Percentiles rank a stretch among this genome's conserved stretches.
Evolutionary conservation across 1,284 basidiomycete species (phyloP).

Genomic region (Thecaphora frezii): DNA sequence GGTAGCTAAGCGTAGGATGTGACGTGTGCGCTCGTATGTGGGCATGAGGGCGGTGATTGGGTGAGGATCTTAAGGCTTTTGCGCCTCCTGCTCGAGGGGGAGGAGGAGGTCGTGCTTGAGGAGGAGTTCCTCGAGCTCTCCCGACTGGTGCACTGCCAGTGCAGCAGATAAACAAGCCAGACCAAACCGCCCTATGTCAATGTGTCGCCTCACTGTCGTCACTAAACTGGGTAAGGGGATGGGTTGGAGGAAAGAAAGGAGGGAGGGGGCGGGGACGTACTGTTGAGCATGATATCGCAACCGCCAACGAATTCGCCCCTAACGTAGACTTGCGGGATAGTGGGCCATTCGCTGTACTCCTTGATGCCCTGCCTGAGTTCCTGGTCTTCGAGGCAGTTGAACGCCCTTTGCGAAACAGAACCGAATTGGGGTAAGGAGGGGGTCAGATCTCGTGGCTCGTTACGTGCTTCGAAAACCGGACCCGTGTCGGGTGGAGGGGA

Average conservation of each 20-base stretch:
- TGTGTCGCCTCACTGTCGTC: no score
- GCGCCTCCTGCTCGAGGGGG: conserved; percentile 19
- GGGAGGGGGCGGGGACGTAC: conserved; percentile 65
- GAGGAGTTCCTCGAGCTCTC: conserved; percentile 84
- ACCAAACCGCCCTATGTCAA: no score
- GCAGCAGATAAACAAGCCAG: not conserved
- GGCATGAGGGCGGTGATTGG: no score
- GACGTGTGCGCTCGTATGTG: no score
- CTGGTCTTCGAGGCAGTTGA: conserved; percentile 83
- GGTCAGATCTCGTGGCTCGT: no score
- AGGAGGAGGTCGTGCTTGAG: conserved; percentile 51
- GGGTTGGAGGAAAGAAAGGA: no score
- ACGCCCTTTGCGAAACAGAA: conserved; percentile 62
- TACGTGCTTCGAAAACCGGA: no score
- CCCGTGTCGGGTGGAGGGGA: no score
- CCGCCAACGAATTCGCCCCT: conserved; percentile 94
- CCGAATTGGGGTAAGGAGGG: no score
- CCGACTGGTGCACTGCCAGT: conserved; percentile 80
- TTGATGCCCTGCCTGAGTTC: conserved; percentile 85
- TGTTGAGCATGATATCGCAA: conserved; percentile 88
- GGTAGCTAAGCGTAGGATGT: no score
- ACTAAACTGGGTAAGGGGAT: not conserved
- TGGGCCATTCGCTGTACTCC: conserved; percentile 95
- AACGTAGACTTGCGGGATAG: conserved; percentile 92
- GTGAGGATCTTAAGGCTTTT: no score